Conservation (phyloP, 257 asterid species). For the Solanum infundibuliforme region DNA sequence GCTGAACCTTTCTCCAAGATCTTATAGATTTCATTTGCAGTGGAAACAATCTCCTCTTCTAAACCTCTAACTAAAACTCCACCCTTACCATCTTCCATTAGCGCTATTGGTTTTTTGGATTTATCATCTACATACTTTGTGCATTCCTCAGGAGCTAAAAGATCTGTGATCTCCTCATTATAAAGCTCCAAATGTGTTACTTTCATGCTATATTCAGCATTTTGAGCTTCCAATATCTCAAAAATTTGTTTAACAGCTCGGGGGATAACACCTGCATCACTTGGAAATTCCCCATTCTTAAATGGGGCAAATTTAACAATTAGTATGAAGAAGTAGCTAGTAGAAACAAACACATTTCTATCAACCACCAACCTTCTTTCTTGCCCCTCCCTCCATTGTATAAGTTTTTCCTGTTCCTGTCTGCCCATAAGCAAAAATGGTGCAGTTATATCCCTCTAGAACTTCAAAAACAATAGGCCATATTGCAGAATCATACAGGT, state of each 20-base stretch:
- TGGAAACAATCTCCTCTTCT: slow-evolving; percentile 94
- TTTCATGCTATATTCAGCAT: slow-evolving; percentile 93
- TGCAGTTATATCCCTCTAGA: slow-evolving; percentile 94
- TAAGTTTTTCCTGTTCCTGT: slow-evolving; percentile 98
- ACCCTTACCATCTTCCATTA: slow-evolving; percentile 98
- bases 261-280: slow-evolving; percentile 98
- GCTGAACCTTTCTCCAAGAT: slow-evolving; percentile 97
- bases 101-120: slow-evolving; percentile 87
- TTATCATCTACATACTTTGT: slow-evolving; percentile 68
- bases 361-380: slow-evolving; percentile 56
- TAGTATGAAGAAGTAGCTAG: not conserved
- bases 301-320: slow-evolving; percentile 11
- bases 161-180: slow-evolving; percentile 94
- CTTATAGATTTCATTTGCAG: slow-evolving; percentile 88
- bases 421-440: slow-evolving; percentile 97
- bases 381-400: slow-evolving; percentile 98
- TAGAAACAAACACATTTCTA: not conserved
- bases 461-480: slow-evolving; percentile 91
- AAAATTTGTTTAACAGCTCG: slow-evolving; percentile 97
- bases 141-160: slow-evolving; percentile 83
- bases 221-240: slow-evolving; percentile 78
- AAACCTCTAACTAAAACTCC: slow-evolving; percentile 91
- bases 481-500: slow-evolving; percentile 80
- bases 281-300: slow-evolving; percentile 97
- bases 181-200: slow-evolving; percentile 89